Evolutionary conservation across 1,284 basidiomycete species (phyloP).

Genomic region (Anthracocystis setariae): DNA sequence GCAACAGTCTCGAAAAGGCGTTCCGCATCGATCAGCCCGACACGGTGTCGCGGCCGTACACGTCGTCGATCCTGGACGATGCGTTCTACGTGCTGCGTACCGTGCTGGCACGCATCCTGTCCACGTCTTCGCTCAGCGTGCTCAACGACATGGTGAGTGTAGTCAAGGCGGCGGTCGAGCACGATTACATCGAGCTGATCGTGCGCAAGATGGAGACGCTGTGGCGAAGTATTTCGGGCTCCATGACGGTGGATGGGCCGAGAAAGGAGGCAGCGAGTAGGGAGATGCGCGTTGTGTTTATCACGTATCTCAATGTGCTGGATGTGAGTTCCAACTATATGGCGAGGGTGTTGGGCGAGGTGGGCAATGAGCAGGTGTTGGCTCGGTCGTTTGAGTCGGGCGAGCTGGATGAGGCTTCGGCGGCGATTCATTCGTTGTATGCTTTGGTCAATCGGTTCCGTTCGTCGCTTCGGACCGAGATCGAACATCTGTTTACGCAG

Average conservation of each 20-base stretch:
- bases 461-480: slow-evolving; percentile 74
- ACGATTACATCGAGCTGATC: slow-evolving; percentile 62
- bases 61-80: slow-evolving; percentile 64
- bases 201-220: slow-evolving; percentile 63
- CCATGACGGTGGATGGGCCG: slow-evolving; percentile 64
- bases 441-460: slow-evolving; percentile 30
- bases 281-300: slow-evolving; percentile 61
- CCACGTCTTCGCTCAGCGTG: slow-evolving; percentile 50
- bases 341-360: slow-evolving; percentile 54
- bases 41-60: slow-evolving; percentile 45
- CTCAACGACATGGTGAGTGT: slow-evolving; percentile 40
- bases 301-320: slow-evolving; percentile 64
- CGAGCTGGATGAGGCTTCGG: slow-evolving; percentile 19
- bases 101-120: slow-evolving; percentile 56
- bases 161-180: slow-evolving; percentile 50
- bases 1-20: slow-evolving; percentile 83
- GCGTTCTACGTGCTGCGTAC: slow-evolving; percentile 65
- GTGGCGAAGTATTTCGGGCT: slow-evolving; percentile 52
- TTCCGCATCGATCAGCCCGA: slow-evolving; percentile 49
- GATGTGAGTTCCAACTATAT: slow-evolving; percentile 58
- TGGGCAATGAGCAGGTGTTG: slow-evolving; percentile 35
- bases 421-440: slow-evolving; percentile 17
- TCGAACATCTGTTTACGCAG: slow-evolving; percentile 94
- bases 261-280: slow-evolving; percentile 62
- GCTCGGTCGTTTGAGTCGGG: slow-evolving; percentile 31